A percentile compares a stretch with the other conserved stretches of the same genome.
Conservation (phyloP, 1,139 yeast genomes). For the Yamadazyma kanchanaburiensis region DNA sequence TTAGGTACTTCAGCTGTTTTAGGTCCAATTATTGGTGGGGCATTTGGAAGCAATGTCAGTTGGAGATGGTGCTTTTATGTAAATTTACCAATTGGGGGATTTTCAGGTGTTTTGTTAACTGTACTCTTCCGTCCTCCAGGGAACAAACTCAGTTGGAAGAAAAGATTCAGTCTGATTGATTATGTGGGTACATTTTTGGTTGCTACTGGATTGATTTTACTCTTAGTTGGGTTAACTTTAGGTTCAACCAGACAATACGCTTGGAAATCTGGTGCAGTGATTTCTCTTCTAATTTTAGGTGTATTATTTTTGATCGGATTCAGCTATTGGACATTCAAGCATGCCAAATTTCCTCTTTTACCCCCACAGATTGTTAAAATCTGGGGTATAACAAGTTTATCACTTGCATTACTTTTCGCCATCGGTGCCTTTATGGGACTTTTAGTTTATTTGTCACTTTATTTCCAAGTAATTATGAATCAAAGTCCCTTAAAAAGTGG, state of each 20-base stretch:
- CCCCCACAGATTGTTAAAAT: conserved; percentile 23
- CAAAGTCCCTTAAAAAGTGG: conserved; percentile 37
- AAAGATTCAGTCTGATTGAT: conserved; percentile 43
- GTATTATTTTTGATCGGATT: conserved; percentile 21
- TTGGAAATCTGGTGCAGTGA: conserved; percentile 51
- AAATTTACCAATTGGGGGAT: conserved; percentile 37
- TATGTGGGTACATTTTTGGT: conserved; percentile 46
- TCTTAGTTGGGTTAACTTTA: conserved; percentile 35
- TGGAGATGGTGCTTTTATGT: conserved; percentile 85
- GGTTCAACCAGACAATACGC: conserved; percentile 44
- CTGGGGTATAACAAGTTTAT: conserved; percentile 22
- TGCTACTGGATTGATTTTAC: conserved; percentile 40
- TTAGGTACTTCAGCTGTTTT: conserved; percentile 45
- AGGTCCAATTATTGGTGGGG: conserved; percentile 59
- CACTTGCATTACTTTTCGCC: conserved; percentile 17
- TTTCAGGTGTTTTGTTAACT: conserved; percentile 23
- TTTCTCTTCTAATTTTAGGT: conserved; percentile 45
- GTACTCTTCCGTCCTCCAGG: conserved; percentile 33
- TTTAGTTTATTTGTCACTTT: conserved; percentile 28
- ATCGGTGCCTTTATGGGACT: conserved; percentile 24
- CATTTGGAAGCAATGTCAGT: conserved; percentile 36
- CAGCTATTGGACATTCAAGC: conserved; percentile 24
- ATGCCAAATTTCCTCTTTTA: conserved; percentile 25
- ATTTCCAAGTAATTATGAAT: conserved; percentile 36
- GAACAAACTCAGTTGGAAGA: conserved; percentile 18